phyloP scores from a whole-genome alignment of 2,329 filamentous ascomycete species.

The Fusarium pseudoanthophilum region DNA sequence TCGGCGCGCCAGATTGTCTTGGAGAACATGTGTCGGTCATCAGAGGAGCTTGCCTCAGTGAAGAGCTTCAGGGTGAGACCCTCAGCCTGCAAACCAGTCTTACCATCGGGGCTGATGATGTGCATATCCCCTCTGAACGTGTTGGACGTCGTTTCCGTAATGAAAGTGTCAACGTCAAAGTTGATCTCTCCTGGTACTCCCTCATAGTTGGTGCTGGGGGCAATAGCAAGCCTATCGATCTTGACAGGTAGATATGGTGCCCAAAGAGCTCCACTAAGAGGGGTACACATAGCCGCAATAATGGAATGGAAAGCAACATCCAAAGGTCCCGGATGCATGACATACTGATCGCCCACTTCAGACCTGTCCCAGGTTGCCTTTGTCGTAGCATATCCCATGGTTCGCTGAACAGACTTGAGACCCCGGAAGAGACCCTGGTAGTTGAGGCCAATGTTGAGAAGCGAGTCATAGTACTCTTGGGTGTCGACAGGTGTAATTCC shows the following conservation, averaged over 20 bases:
- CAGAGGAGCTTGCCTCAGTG: background rate
- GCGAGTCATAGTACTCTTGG: background rate
- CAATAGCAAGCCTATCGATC: background rate
- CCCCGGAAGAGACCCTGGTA: background rate
- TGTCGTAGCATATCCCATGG: conserved; percentile 5
- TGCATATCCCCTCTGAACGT: conserved; percentile 1
- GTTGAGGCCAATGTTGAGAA: background rate
- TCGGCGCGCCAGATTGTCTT: background rate
- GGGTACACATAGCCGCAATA: background rate
- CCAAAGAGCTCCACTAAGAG: background rate
- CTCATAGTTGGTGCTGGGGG: background rate
- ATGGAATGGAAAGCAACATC: background rate
- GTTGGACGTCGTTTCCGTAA: background rate
- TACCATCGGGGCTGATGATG: background rate
- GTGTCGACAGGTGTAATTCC: background rate
- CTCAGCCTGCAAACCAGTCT: background rate
- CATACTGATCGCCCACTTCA: background rate
- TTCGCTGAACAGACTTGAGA: background rate
- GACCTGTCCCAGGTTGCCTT: background rate
- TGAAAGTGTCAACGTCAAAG: conserved; percentile 1
- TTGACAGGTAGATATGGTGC: background rate
- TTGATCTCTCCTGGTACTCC: background rate
- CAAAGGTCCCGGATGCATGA: background rate
- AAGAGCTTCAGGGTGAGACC: background rate
- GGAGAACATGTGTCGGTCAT: conserved; percentile 2